Evolutionary conservation across 306 rosid species (phyloP).

Genomic region (Corylus heterophylla): DNA sequence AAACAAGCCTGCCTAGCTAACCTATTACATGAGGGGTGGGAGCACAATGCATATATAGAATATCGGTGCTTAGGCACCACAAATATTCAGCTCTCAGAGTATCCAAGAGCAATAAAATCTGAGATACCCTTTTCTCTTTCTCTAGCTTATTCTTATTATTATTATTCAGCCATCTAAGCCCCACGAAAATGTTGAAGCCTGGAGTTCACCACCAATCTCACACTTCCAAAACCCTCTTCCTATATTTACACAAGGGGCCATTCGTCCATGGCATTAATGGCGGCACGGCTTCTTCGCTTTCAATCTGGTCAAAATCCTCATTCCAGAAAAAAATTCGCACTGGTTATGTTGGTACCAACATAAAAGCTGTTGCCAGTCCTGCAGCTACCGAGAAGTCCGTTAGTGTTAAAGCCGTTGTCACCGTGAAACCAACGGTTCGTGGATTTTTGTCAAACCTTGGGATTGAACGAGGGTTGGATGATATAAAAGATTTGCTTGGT

Average conservation of each 20-base stretch:
- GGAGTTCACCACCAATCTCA: conserved; percentile 15
- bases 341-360: conserved; percentile 2
- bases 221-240: conserved; percentile 14
- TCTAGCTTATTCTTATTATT: neutral
- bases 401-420: conserved; percentile 32
- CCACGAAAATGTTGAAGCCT: conserved; percentile 33
- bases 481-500: conserved; percentile 62
- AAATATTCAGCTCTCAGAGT: neutral
- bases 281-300: neutral
- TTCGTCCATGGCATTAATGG: neutral
- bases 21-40: too few relatives aligned
- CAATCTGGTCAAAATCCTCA: conserved; percentile 12
- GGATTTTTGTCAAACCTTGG: conserved; percentile 51
- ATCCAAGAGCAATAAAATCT: too few relatives aligned
- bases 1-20: too few relatives aligned
- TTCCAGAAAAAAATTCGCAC: neutral
- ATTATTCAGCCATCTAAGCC: neutral
- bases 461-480: conserved; percentile 49
- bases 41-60: too few relatives aligned
- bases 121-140: neutral
- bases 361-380: conserved; percentile 10
- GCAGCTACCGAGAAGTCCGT: neutral
- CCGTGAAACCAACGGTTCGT: conserved; percentile 28
- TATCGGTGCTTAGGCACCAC: too few relatives aligned
- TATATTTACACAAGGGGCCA: conserved; percentile 10